Evolutionary conservation across 768 basidiomycete genomes (phyloP).

Genomic region (Boletus fagicola): DNA sequence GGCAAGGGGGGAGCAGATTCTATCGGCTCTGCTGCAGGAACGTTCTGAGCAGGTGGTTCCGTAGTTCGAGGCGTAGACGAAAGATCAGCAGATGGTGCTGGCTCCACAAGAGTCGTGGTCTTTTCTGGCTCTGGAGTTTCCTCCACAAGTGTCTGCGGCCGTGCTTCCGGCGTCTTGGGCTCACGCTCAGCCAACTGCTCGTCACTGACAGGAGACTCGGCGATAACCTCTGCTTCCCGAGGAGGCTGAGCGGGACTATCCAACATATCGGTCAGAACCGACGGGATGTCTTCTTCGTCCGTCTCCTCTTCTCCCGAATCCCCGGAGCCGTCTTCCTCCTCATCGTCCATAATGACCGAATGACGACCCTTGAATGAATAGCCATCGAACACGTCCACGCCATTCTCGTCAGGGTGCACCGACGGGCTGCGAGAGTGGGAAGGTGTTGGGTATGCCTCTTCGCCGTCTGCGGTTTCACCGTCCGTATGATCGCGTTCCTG

Average conservation of each 20-base stretch:
- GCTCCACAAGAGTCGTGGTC: conserved; percentile 12
- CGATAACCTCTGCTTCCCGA: conserved; percentile 32
- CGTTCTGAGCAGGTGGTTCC: conserved; percentile 8
- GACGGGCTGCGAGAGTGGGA: conserved; percentile 79
- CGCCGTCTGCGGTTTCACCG: conserved; percentile 68
- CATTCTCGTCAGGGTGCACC: conserved; percentile 47
- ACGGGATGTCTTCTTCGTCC: conserved; percentile 38
- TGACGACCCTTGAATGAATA: conserved; percentile 90
- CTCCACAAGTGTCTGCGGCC: conserved; percentile 38
- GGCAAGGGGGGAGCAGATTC: conserved; percentile 31
- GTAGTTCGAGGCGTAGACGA: conserved; percentile 13
- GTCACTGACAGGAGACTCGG: conserved; percentile 35
- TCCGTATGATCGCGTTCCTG: conserved; percentile 68
- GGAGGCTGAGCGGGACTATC: conserved; percentile 24
- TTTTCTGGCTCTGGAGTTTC: conserved; percentile 22
- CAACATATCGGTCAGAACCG: conserved; percentile 18
- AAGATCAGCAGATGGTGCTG: conserved; percentile 13
- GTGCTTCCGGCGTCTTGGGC: conserved; percentile 77
- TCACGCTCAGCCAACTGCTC: conserved; percentile 49
- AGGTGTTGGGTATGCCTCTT: conserved; percentile 75
- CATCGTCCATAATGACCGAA: conserved; percentile 75
- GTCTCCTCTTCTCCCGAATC: conserved; percentile 35
- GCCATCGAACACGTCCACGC: conserved; percentile 83
- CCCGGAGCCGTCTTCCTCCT: conserved; percentile 45
- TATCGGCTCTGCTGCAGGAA: conserved; percentile 7